Base-by-base conservation (phyloP, 179 eudicot genomes). In the Gypsophila paniculata region DNA sequence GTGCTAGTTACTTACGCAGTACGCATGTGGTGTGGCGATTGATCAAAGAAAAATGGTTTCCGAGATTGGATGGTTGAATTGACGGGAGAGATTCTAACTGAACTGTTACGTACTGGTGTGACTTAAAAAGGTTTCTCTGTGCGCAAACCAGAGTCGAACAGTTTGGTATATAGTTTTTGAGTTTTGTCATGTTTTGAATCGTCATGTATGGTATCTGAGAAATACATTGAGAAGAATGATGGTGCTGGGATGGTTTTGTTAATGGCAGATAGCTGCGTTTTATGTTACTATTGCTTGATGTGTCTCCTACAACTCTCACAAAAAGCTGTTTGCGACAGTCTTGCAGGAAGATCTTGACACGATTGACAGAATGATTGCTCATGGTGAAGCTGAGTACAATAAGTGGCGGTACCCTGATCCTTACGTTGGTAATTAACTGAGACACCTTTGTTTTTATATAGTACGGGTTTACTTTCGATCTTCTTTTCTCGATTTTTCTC, bases 351-450 rank as follows among this genome's bases (percentile, higher is more conserved):
- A 77, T 59, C 80, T 69, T 61, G 80, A 77, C 69, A 61, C 80
- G 53, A 73, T 78, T 57, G 78, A 69, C 42, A 63, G 72, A 25
- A 78, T 78, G 81, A 78, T 74, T 57, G 75, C 72, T 74, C 61
- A 59, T 55, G 81, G 78, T 23, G 98, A 90, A 83, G 87, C 96
- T 74, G 49, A 72, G 48, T 74, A 91, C 76, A 82, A 87, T 55
- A 93, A 90, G 77, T 93, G 87, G 86, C 73, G 91, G 69, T 96
- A 93, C 77, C 98, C 98, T 74, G 98, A 93, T 83, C 96, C 96
- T 82, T 93, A 93, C 68, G 77, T 86, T 69, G 96, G 98, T 93
- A 79, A 79, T 88, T 77, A 22, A 46, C 59, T 12, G 12, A 22
- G 12, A 59, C 12, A 60, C 5, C 13, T 3, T 12, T 72, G 29